These are phyloP conservation scores for Thielaviopsis punctulata DNA, from an alignment of 2,329 filamentous ascomycete species.

Conservation along the genomic window DNA sequence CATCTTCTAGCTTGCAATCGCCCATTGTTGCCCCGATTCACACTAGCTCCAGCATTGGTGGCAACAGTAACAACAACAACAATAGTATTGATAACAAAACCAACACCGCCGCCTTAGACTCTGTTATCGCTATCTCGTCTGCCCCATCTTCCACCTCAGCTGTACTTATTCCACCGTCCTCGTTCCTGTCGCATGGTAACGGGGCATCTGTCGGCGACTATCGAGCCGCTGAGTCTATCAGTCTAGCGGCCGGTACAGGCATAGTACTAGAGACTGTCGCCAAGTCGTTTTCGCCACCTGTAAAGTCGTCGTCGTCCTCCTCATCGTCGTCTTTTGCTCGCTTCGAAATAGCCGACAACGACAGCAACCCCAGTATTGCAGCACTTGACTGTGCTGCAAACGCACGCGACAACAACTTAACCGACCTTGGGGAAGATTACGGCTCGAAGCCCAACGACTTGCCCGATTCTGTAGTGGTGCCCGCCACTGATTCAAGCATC, in stretches of 20 bases:
- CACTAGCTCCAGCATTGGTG: not conserved
- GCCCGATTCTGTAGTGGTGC: not conserved
- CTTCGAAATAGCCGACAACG: not conserved
- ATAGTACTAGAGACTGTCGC: not conserved
- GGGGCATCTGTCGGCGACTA: conserved; percentile 6
- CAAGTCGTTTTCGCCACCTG: not conserved
- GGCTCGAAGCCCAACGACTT: not conserved
- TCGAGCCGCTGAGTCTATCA: not conserved
- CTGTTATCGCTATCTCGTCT: not conserved
- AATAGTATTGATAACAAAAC: not conserved
- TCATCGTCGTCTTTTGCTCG: not conserved
- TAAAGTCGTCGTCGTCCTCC: not conserved
- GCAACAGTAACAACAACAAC: not conserved
- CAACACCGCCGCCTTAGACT: not conserved
- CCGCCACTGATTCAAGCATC: not conserved
- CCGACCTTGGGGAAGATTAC: conserved; percentile 5
- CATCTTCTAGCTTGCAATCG: not conserved
- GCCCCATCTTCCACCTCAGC: not conserved
- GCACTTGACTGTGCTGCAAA: not conserved
- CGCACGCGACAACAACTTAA: not conserved
- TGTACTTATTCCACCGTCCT: conserved; percentile 5
- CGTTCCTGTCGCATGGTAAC: conserved; percentile 7
- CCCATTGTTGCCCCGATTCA: not conserved
- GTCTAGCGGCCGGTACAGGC: not conserved
- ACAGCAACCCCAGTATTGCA: not conserved